Evolutionary conservation across 352 stramenopile genomes (phyloP).

Genomic region (Blastocystis hominis): DNA sequence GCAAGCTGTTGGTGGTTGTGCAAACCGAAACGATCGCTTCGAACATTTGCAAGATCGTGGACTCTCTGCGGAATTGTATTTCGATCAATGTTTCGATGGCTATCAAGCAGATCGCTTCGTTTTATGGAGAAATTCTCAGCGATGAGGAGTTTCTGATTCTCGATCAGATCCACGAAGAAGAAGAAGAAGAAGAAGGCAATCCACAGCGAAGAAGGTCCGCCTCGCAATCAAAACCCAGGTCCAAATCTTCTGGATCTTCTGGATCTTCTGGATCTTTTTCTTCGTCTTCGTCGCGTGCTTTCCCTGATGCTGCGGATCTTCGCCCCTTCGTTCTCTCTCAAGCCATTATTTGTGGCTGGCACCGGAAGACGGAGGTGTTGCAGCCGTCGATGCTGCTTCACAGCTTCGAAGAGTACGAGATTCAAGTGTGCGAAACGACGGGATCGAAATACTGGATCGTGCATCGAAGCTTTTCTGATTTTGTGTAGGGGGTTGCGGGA

Average conservation of each 20-base stretch:
- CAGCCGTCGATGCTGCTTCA: neutral
- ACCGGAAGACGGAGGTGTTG: neutral
- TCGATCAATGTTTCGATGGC: neutral
- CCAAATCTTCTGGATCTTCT: too few species aligned
- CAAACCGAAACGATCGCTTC: neutral
- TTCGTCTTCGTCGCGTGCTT: neutral
- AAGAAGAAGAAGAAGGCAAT: neutral
- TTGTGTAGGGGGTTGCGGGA: neutral
- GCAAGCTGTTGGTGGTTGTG: neutral
- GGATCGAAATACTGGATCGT: neutral
- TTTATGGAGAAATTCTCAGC: neutral
- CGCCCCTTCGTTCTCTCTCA: neutral
- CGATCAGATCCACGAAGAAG: neutral
- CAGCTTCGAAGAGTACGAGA: conserved; percentile 13
- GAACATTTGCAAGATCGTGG: neutral
- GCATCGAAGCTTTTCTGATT: neutral
- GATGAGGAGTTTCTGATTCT: neutral
- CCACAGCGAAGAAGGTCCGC: too few species aligned
- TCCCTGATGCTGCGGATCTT: neutral
- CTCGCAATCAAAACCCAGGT: too few species aligned
- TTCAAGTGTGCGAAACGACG: neutral
- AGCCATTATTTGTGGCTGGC: neutral
- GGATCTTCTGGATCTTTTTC: too few species aligned
- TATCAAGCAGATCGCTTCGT: neutral
- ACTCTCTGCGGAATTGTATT: neutral